phyloP scores from a whole-genome alignment of 768 basidiomycete genomes.

The Agaricus subrufescens region DNA sequence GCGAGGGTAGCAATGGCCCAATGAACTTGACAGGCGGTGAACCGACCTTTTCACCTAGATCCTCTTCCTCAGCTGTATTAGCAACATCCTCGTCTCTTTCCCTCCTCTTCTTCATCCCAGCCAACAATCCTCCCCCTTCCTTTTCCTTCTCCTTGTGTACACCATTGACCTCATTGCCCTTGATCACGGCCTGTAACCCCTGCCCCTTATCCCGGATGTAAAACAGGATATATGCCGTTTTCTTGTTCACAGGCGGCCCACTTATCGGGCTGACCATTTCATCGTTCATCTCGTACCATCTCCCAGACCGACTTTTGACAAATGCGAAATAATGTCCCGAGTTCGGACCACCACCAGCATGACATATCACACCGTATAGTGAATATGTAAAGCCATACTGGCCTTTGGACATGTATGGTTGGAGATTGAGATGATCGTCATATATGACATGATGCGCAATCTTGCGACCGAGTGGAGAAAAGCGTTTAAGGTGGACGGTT shows the following conservation, averaged over 20 bases:
- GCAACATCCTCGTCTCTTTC: slow-evolving; percentile 31
- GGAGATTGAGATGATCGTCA: slow-evolving; percentile 65
- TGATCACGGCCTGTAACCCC: slow-evolving; percentile 60
- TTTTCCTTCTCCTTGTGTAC: slow-evolving; percentile 7
- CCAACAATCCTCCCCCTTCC: slow-evolving; percentile 30
- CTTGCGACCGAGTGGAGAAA: slow-evolving; percentile 87
- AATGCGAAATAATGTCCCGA: slow-evolving; percentile 94
- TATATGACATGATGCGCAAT: slow-evolving; percentile 76
- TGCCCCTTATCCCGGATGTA: slow-evolving; percentile 83
- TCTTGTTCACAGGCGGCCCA: slow-evolving; percentile 51
- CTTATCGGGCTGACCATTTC: slow-evolving; percentile 52
- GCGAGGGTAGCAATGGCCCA: slow-evolving; percentile 61
- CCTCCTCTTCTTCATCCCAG: slow-evolving; percentile 46
- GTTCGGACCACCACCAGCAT: slow-evolving; percentile 89
- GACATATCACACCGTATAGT: slow-evolving; percentile 88
- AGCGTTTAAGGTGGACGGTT: slow-evolving; percentile 93
- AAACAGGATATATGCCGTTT: slow-evolving; percentile 90
- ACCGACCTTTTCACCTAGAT: slow-evolving; percentile 44
- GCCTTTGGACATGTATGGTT: slow-evolving; percentile 79
- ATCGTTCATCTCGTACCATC: slow-evolving; percentile 96
- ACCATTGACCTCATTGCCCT: slow-evolving; percentile 19
- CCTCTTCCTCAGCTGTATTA: slow-evolving; percentile 27
- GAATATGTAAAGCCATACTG: slow-evolving; percentile 76
- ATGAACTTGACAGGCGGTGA: slow-evolving; percentile 39
- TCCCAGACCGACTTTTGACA: slow-evolving; percentile 62